Percentiles rank a stretch among this genome's conserved stretches.
phyloP scores from a whole-genome alignment of 2,329 filamentous ascomycete species.

The Sarocladium strictum region DNA sequence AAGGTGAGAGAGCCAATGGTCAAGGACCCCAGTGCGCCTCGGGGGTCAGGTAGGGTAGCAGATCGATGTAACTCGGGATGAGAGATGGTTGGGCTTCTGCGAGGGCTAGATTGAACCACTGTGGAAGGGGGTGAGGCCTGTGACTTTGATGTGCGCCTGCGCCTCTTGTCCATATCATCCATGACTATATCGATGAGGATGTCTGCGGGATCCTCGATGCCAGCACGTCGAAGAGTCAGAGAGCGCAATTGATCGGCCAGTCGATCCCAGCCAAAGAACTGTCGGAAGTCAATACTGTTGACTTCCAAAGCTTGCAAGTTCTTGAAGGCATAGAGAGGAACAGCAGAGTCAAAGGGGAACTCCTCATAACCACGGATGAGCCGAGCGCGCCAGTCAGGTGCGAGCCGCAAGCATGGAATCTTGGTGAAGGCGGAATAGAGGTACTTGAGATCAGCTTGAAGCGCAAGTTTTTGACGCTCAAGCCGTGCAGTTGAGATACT shows the following conservation, averaged over 20 bases:
- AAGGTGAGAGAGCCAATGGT: slow-evolving; percentile 54
- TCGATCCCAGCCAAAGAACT: slow-evolving; percentile 96
- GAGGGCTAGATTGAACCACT: slow-evolving; percentile 52
- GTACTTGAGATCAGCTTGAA: slow-evolving; percentile 87
- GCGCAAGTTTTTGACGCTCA: slow-evolving; percentile 81
- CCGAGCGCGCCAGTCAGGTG: slow-evolving; percentile 87
- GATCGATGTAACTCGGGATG: slow-evolving; percentile 63
- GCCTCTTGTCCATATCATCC: slow-evolving; percentile 91
- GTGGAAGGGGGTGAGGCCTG: slow-evolving; percentile 73
- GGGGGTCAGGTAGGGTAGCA: slow-evolving; percentile 54
- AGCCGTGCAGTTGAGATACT: slow-evolving; percentile 75
- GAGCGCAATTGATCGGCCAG: slow-evolving; percentile 87
- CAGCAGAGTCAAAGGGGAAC: slow-evolving; percentile 95
- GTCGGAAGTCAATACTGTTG: slow-evolving; percentile 90
- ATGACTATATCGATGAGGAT: slow-evolving; percentile 88
- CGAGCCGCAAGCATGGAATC: slow-evolving; percentile 83
- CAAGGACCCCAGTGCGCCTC: slow-evolving; percentile 41
- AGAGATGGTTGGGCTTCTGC: slow-evolving; percentile 56
- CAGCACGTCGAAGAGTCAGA: slow-evolving; percentile 79
- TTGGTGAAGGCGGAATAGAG: slow-evolving; percentile 98
- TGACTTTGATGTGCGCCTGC: slow-evolving; percentile 79
- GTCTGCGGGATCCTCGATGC: slow-evolving; percentile 84
- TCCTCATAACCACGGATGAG: slow-evolving; percentile 93
- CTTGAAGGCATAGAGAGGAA: slow-evolving; percentile 95
- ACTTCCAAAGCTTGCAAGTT: slow-evolving; percentile 92